A percentile compares a stretch with the other conserved stretches of the same genome.
phyloP scores from a whole-genome alignment of 768 basidiomycete genomes.

The Amanita fuliginea region DNA sequence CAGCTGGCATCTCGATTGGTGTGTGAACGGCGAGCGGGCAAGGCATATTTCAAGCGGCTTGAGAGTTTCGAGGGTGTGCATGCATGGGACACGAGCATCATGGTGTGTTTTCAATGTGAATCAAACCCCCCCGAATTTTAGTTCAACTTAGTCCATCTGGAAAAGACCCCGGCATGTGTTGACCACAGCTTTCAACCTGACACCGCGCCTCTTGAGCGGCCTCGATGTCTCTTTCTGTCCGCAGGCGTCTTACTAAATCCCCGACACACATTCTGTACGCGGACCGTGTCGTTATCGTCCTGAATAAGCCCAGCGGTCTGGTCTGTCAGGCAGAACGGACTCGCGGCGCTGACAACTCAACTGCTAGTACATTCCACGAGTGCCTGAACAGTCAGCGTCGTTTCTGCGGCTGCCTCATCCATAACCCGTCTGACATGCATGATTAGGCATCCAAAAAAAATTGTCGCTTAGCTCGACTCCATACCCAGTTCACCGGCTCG shows the following conservation, averaged over 20 bases:
- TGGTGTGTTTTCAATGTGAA: not conserved
- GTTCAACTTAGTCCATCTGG: not conserved
- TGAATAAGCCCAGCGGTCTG: conserved; percentile 53
- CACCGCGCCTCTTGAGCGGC: not conserved
- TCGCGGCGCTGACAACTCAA: too few relatives aligned
- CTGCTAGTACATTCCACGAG: not conserved
- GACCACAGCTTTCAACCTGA: not conserved
- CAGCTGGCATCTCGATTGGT: too few relatives aligned
- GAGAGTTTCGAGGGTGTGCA: not conserved
- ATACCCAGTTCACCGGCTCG: conserved; percentile 50
- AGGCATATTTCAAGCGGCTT: not conserved
- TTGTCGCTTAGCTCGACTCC: conserved; percentile 26
- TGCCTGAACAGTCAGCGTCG: conserved; percentile 1
- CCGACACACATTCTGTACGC: conserved; percentile 29
- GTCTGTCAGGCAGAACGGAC: conserved; percentile 35
- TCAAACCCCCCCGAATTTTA: not conserved
- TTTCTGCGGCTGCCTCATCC: not conserved
- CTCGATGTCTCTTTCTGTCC: not conserved
- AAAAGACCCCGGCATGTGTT: not conserved
- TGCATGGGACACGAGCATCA: not conserved
- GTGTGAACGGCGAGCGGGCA: too few relatives aligned
- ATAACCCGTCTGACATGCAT: not conserved
- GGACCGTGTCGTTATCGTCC: conserved; percentile 40
- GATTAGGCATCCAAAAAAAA: conserved; percentile 16
- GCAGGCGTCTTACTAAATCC: not conserved